These are phyloP conservation scores for Colletotrichum navitas DNA, from an alignment of 2,329 filamentous ascomycete species.

Conservation along the genomic window DNA sequence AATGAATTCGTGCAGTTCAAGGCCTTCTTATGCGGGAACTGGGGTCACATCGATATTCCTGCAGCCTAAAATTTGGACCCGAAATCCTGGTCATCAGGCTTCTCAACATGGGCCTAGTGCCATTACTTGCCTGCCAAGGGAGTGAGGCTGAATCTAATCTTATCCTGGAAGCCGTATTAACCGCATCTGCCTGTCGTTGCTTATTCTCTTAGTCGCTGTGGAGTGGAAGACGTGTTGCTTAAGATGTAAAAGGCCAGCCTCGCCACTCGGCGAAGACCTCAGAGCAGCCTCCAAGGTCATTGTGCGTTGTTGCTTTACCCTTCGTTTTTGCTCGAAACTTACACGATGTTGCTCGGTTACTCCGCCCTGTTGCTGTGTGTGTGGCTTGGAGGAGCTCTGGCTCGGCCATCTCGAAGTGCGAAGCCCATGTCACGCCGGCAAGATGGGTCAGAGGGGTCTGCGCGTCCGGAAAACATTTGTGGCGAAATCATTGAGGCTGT, in stretches of 20 bases:
- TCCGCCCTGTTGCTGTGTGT: not conserved
- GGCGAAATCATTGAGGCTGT: constrained; percentile 26
- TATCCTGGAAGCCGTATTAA: not conserved
- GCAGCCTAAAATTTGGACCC: not conserved
- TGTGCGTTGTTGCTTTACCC: not conserved
- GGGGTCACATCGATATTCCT: not conserved
- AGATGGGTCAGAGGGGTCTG: constrained; percentile 2
- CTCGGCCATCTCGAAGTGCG: not conserved
- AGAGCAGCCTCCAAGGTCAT: not conserved
- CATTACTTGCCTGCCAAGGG: not conserved
- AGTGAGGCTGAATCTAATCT: constrained; percentile 3
- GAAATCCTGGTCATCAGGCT: not conserved
- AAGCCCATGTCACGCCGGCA: constrained; percentile 15
- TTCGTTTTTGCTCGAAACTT: not conserved
- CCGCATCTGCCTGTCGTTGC: not conserved
- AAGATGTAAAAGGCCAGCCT: not conserved
- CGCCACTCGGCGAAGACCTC: not conserved
- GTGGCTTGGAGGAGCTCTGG: constrained; percentile 1
- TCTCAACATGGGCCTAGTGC: not conserved
- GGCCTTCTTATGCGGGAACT: not conserved
- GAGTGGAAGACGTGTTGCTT: not conserved
- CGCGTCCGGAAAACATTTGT: constrained; percentile 7
- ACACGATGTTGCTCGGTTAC: not conserved
- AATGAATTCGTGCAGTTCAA: not conserved
- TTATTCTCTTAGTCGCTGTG: not conserved